phyloP scores from a whole-genome alignment of 805 yeast genomes.

The Hagleromyces aurorensis region DNA sequence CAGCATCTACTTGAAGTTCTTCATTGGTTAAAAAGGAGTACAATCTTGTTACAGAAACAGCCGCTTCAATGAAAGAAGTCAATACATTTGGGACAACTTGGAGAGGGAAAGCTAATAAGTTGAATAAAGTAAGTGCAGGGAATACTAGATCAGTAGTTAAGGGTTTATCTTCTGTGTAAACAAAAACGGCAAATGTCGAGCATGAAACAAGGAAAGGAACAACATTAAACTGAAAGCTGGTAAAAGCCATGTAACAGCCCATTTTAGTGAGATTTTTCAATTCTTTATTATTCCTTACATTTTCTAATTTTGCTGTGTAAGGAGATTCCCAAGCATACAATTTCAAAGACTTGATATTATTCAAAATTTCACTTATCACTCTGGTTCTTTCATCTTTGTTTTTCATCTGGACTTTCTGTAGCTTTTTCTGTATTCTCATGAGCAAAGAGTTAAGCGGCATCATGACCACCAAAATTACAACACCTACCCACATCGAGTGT shows the following conservation, averaged over 20 bases:
- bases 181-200: slow-evolving; percentile 78
- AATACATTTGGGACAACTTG: slow-evolving; percentile 89
- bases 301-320: slow-evolving; percentile 59
- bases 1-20: slow-evolving; percentile 78
- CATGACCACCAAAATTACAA: slow-evolving; percentile 64
- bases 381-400: slow-evolving; percentile 90
- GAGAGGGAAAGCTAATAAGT: slow-evolving; percentile 82
- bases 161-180: slow-evolving; percentile 49
- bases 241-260: slow-evolving; percentile 63
- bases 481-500: slow-evolving; percentile 95
- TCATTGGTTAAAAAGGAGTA: slow-evolving; percentile 61
- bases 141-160: slow-evolving; percentile 86
- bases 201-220: slow-evolving; percentile 89
- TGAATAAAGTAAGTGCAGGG: slow-evolving; percentile 84
- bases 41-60: slow-evolving; percentile 72
- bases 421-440: slow-evolving; percentile 56
- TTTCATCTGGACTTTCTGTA: slow-evolving; percentile 83
- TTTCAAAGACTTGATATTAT: slow-evolving; percentile 86
- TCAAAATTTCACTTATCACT: slow-evolving; percentile 76
- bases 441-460: slow-evolving; percentile 71
- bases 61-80: slow-evolving; percentile 79
- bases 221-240: slow-evolving; percentile 70
- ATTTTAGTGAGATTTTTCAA: slow-evolving; percentile 65
- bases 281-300: slow-evolving; percentile 85
- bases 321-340: slow-evolving; percentile 95